Evolutionary conservation across 306 rosid species (phyloP).

Genomic region (Begonia peltatifolia): DNA sequence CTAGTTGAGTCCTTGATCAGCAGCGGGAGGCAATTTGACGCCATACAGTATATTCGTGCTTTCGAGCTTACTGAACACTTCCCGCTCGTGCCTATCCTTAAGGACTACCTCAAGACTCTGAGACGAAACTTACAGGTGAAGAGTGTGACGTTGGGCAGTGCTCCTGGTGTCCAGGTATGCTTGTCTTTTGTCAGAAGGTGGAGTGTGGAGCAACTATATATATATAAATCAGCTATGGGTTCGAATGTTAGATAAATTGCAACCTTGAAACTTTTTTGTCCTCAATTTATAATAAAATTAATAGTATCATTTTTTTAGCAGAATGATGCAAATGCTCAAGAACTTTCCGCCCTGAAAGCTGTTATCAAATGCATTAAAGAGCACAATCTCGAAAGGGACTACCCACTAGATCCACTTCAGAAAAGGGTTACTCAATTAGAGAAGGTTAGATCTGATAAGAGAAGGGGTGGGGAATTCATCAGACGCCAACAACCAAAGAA

Average conservation of each 20-base stretch:
- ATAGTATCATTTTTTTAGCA: neutral
- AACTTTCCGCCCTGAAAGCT: constrained; percentile 46
- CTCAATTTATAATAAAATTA: neutral
- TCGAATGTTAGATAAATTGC: neutral
- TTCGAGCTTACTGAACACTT: constrained; percentile 50
- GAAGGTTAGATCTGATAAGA: constrained; percentile 40
- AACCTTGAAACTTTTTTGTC: neutral
- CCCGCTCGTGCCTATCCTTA: constrained; percentile 60
- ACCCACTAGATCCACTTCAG: constrained; percentile 68
- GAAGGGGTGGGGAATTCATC: constrained; percentile 36
- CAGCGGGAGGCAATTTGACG: constrained; percentile 45
- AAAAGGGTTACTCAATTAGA: constrained; percentile 63
- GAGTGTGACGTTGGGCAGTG: constrained; percentile 27
- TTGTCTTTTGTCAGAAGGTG: neutral
- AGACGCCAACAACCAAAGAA: constrained; percentile 44
- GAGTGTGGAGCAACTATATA: neutral
- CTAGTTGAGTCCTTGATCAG: constrained; percentile 35
- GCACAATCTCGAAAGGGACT: constrained; percentile 53
- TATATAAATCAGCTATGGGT: neutral
- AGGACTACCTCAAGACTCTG: constrained; percentile 51
- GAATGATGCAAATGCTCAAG: constrained; percentile 40
- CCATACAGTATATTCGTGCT: constrained; percentile 49
- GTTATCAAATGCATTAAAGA: constrained; percentile 47
- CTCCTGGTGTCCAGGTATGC: constrained; percentile 37
- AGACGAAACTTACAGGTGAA: constrained; percentile 66